Conservation (phyloP, 2,329 filamentous ascomycete genomes). For the Emmonsia crescens region DNA sequence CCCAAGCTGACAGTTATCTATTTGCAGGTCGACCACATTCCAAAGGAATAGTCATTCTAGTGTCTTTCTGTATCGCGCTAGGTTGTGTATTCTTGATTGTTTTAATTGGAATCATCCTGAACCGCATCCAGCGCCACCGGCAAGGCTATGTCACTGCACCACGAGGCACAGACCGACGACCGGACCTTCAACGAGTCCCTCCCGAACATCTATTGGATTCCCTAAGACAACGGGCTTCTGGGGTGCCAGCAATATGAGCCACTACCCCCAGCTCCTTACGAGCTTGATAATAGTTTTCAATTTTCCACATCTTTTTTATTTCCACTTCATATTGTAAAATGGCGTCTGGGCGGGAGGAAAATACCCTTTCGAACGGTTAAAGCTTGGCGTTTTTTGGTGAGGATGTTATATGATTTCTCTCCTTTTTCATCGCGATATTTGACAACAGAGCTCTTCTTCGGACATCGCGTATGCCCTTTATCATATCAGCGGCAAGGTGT, state of each 20-base stretch:
- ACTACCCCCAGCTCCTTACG: not conserved
- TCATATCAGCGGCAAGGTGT: not conserved
- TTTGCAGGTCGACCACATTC: slow-evolving; percentile 29
- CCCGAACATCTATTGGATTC: slow-evolving; percentile 38
- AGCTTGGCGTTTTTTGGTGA: slow-evolving; percentile 2
- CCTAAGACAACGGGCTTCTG: slow-evolving; percentile 25
- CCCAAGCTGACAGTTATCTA: slow-evolving; percentile 9
- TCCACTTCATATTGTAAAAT: not conserved
- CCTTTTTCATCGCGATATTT: not conserved
- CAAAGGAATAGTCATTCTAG: slow-evolving; percentile 35
- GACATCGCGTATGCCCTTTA: not conserved
- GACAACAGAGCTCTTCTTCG: not conserved
- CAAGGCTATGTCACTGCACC: slow-evolving; percentile 38
- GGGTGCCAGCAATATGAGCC: slow-evolving; percentile 25
- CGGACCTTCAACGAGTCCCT: slow-evolving; percentile 36
- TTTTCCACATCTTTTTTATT: not conserved
- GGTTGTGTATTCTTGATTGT: slow-evolving; percentile 40
- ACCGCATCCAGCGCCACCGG: slow-evolving; percentile 37
- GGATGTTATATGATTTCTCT: not conserved
- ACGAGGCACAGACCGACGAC: slow-evolving; percentile 36
- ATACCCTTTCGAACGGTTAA: slow-evolving; percentile 9
- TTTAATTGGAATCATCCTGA: slow-evolving; percentile 36
- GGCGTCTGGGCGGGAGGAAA: slow-evolving; percentile 3
- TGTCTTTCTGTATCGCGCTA: slow-evolving; percentile 38
- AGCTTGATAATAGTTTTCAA: not conserved